These are phyloP conservation scores for Suillus paluster DNA, from an alignment of 768 basidiomycete genomes.

Conservation along the genomic window DNA sequence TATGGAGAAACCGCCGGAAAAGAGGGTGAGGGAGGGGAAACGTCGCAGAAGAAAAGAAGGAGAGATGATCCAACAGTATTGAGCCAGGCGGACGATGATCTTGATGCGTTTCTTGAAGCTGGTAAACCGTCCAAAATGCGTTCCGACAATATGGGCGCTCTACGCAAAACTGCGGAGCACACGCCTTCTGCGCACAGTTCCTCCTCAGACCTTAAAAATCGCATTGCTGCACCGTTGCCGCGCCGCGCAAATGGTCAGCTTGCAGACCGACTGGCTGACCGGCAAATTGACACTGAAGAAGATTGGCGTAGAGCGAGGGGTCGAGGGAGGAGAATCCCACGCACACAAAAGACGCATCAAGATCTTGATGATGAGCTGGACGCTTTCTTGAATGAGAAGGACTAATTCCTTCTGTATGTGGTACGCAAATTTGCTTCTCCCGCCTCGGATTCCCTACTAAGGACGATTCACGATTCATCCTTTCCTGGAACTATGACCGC, in stretches of 20 bases:
- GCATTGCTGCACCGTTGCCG: slow-evolving; percentile 53
- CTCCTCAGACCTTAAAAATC: slow-evolving; percentile 43
- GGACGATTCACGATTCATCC: not conserved
- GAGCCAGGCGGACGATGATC: slow-evolving; percentile 63
- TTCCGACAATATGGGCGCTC: slow-evolving; percentile 60
- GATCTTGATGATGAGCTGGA: slow-evolving; percentile 86
- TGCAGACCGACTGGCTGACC: slow-evolving; percentile 21
- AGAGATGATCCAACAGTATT: slow-evolving; percentile 37
- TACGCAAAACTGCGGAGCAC: slow-evolving; percentile 59
- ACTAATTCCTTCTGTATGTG: slow-evolving; percentile 28
- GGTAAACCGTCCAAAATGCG: slow-evolving; percentile 66
- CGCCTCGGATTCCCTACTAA: not conserved
- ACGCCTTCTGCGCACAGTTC: slow-evolving; percentile 52
- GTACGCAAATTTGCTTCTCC: not conserved
- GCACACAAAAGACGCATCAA: slow-evolving; percentile 64
- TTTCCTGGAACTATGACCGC: not conserved
- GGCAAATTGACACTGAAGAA: slow-evolving; percentile 25
- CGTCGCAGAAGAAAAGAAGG: slow-evolving; percentile 40
- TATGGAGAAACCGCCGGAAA: slow-evolving; percentile 72
- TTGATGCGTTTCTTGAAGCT: slow-evolving; percentile 69
- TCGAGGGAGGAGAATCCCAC: slow-evolving; percentile 43
- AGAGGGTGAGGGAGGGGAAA: slow-evolving; percentile 44
- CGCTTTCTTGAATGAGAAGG: slow-evolving; percentile 65
- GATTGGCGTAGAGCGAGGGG: slow-evolving; percentile 32
- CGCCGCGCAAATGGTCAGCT: slow-evolving; percentile 33